phyloP scores from a whole-genome alignment of 2,329 filamentous ascomycete genomes.

The Hypoxylon sp. region DNA sequence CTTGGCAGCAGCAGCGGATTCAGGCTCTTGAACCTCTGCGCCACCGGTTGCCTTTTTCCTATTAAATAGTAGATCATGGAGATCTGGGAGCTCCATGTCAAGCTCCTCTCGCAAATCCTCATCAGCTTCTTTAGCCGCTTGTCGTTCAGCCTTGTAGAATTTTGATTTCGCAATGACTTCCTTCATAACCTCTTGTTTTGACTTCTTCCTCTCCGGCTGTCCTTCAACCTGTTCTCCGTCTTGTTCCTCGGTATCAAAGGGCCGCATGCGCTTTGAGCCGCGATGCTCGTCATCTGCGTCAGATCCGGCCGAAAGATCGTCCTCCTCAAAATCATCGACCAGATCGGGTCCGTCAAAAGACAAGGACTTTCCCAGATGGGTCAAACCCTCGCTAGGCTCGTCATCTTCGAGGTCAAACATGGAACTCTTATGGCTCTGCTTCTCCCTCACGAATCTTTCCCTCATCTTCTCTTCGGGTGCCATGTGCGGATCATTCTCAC shows the following conservation, averaged over 20 bases:
- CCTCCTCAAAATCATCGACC: conserved; percentile 84
- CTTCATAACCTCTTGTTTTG: conserved; percentile 97
- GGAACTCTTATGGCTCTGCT: conserved; percentile 81
- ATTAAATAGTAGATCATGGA: conserved; percentile 79
- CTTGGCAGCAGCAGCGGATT: conserved; percentile 71
- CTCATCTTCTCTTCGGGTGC: conserved; percentile 92
- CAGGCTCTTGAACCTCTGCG: conserved; percentile 46
- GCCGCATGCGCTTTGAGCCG: conserved; percentile 70
- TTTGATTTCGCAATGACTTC: conserved; percentile 99
- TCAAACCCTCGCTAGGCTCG: conserved; percentile 75
- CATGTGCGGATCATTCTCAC: conserved; percentile 95
- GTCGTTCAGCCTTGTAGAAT: conserved; percentile 92
- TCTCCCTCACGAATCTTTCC: conserved; percentile 90
- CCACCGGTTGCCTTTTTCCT: conserved; percentile 57
- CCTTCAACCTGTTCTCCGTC: conserved; percentile 66
- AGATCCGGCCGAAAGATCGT: conserved; percentile 74
- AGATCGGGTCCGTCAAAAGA: conserved; percentile 69
- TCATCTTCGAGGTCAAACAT: conserved; percentile 94
- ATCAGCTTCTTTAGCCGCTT: conserved; percentile 92
- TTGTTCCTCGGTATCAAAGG: conserved; percentile 64
- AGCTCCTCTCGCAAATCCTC: conserved; percentile 87
- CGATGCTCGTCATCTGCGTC: conserved; percentile 71
- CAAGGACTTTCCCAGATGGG: conserved; percentile 85
- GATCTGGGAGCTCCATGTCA: conserved; percentile 84
- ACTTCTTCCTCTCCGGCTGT: conserved; percentile 88